phyloP scores from a whole-genome alignment of 306 rosid genomes.

The Dalbergia cultrata region DNA sequence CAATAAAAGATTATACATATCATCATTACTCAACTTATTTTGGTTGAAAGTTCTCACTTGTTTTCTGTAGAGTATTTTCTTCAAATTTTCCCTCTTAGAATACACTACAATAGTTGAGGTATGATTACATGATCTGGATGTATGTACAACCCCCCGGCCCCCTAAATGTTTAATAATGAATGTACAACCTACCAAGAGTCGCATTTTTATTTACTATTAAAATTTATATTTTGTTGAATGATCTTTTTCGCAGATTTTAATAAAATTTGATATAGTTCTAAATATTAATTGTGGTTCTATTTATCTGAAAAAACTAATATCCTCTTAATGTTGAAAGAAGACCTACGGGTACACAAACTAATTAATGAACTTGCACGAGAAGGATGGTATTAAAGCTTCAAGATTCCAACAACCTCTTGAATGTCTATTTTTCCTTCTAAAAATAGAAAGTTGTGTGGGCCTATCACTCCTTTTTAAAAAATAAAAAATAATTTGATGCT shows the following conservation, averaged over 20 bases:
- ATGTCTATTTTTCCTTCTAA: background rate
- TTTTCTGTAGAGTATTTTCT: slow-evolving; percentile 53
- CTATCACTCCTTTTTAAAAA: background rate
- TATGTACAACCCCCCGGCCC: too few relatives aligned
- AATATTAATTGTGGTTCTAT: background rate
- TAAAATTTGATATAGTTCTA: background rate
- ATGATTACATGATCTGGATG: background rate
- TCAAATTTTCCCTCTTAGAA: slow-evolving; percentile 17
- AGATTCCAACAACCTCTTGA: slow-evolving; percentile 38
- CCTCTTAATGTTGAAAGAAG: background rate
- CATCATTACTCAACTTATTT: background rate
- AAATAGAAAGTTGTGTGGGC: background rate
- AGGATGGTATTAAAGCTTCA: slow-evolving; percentile 26
- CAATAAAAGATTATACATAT: too few relatives aligned
- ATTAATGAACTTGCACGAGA: slow-evolving; percentile 28
- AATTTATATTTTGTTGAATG: background rate
- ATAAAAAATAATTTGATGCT: too few relatives aligned
- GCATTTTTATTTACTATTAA: background rate
- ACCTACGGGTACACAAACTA: background rate
- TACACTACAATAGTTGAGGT: background rate
- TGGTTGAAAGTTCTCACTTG: background rate
- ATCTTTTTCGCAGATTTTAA: too few relatives aligned
- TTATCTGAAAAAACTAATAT: background rate
- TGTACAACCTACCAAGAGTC: background rate
- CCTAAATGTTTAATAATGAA: background rate